Evolutionary conservation across 2,329 filamentous ascomycete species (phyloP).

Genomic region (Xylaria sp.): DNA sequence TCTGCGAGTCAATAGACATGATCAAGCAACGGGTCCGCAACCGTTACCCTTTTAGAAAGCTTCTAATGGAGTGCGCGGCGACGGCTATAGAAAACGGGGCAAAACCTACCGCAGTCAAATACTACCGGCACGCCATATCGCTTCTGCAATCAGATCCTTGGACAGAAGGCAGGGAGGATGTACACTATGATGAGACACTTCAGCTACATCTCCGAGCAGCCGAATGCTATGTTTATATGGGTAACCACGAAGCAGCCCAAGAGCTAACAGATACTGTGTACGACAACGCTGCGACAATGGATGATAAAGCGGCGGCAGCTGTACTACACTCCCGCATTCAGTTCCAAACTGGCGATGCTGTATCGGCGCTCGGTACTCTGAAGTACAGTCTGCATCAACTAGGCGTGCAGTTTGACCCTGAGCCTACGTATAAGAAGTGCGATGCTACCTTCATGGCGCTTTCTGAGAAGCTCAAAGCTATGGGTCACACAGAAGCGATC

Average conservation of each 20-base stretch:
- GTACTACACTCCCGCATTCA: constrained; percentile 82
- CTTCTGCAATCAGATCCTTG: constrained; percentile 84
- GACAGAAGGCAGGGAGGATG: constrained; percentile 71
- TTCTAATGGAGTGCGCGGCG: constrained; percentile 80
- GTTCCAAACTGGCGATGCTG: constrained; percentile 74
- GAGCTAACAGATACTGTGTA: constrained; percentile 74
- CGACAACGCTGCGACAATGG: constrained; percentile 68
- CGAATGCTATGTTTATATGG: constrained; percentile 82
- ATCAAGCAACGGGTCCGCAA: constrained; percentile 69
- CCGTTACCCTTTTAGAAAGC: constrained; percentile 71
- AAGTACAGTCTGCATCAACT: constrained; percentile 74
- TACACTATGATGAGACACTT: constrained; percentile 85
- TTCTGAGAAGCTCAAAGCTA: constrained; percentile 63
- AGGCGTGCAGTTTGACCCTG: constrained; percentile 67
- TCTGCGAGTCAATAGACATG: constrained; percentile 76
- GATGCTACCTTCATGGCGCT: constrained; percentile 74
- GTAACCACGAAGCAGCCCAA: constrained; percentile 70
- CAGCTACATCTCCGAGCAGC: constrained; percentile 79
- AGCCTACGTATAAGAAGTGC: constrained; percentile 76
- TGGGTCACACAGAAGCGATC: constrained; percentile 56
- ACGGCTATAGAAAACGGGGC: constrained; percentile 83
- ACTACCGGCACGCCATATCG: constrained; percentile 76
- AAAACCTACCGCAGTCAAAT: constrained; percentile 79
- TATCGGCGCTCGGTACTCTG: constrained; percentile 71
- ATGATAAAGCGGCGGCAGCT: constrained; percentile 84